These are phyloP conservation scores for Saccharomycopsis capsularis DNA, from an alignment of 805 yeast genomes.

Conservation along the genomic window DNA sequence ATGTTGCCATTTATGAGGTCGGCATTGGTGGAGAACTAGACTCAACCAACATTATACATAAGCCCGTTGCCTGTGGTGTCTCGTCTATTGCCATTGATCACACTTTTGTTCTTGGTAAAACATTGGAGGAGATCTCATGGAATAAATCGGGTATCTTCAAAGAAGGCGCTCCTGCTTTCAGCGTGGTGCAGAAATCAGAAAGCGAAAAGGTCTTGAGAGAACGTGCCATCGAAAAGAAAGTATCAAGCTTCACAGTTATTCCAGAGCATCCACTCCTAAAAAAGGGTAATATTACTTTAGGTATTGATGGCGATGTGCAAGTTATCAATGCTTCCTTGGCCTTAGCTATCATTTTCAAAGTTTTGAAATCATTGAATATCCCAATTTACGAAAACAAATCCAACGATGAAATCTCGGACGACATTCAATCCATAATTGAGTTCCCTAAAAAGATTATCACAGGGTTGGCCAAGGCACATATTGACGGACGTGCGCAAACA, in stretches of 20 bases:
- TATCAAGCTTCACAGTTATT: slow-evolving; percentile 45
- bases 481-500: slow-evolving; percentile 97
- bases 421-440: slow-evolving; percentile 17
- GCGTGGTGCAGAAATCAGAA: slow-evolving; percentile 52
- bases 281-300: slow-evolving; percentile 42
- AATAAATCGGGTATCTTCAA: slow-evolving; percentile 94
- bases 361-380: slow-evolving; percentile 46
- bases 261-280: slow-evolving; percentile 34
- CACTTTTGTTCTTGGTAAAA: slow-evolving; percentile 75
- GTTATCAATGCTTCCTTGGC: slow-evolving; percentile 83
- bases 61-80: slow-evolving; percentile 82
- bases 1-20: slow-evolving; percentile 92
- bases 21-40: slow-evolving; percentile 98
- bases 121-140: slow-evolving; percentile 89
- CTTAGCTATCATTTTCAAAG: slow-evolving; percentile 55
- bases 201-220: slow-evolving; percentile 50
- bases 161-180: slow-evolving; percentile 53
- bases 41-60: slow-evolving; percentile 80
- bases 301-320: slow-evolving; percentile 83
- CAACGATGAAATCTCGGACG: slow-evolving; percentile 20
- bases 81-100: slow-evolving; percentile 90
- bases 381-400: slow-evolving; percentile 24
- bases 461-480: slow-evolving; percentile 63
- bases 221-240: slow-evolving; percentile 61
- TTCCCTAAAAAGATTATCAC: slow-evolving; percentile 44